phyloP scores from a whole-genome alignment of 176 grass and related monocot species.

The Carex littledalei region DNA sequence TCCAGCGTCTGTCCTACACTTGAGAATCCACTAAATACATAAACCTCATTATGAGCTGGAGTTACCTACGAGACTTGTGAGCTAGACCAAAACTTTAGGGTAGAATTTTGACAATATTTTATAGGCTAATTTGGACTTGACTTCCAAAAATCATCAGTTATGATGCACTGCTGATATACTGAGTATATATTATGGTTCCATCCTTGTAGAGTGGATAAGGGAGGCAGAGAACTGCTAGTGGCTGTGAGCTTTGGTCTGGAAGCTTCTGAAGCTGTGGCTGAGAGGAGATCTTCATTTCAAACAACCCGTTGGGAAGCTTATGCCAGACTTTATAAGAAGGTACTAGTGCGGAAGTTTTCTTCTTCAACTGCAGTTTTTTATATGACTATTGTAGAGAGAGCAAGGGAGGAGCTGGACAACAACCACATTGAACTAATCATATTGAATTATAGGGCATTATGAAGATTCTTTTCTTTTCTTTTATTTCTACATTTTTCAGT shows the following conservation, averaged over 20 bases:
- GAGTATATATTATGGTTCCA: not conserved
- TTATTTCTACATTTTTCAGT: conserved; percentile 13
- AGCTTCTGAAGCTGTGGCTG: conserved; percentile 89
- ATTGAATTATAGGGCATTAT: not conserved
- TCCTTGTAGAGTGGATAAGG: conserved; percentile 74
- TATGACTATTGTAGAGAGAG: not conserved
- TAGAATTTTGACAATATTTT: not conserved
- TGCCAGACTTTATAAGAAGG: conserved; percentile 93
- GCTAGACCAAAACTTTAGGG: not conserved
- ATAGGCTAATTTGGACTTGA: not conserved
- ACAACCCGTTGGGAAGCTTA: conserved; percentile 86
- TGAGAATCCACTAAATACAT: not conserved
- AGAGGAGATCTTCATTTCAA: conserved; percentile 78
- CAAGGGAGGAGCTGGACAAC: not conserved
- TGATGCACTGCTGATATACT: not conserved
- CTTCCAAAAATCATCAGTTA: not conserved
- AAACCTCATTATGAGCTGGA: not conserved
- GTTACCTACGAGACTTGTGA: not conserved
- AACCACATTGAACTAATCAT: not conserved
- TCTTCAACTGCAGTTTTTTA: not conserved
- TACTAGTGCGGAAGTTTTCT: conserved; percentile 25
- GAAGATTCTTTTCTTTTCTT: not conserved
- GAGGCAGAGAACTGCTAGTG: conserved; percentile 85
- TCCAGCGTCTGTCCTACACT: not conserved
- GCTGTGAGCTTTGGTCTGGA: conserved; percentile 90